Percentiles rank a stretch among this genome's conserved stretches.
Conservation (phyloP, 225 moss, liverwort and hornwort species). For the Polytrichum formosum region DNA sequence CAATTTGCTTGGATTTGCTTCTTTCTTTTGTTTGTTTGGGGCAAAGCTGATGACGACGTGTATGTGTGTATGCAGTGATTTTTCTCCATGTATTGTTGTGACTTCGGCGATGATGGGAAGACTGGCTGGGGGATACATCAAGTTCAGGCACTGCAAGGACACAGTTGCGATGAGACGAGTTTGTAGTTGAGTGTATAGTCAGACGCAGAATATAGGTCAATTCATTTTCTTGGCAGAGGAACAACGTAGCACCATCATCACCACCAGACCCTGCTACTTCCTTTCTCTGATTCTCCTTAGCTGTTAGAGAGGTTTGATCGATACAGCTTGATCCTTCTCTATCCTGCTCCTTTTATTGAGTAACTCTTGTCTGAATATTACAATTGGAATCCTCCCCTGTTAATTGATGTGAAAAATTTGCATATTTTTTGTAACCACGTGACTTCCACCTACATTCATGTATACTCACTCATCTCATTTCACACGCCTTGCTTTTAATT, state of each 20-base stretch:
- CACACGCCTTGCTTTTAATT: no score
- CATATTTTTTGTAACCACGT: no score
- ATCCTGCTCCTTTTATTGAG: background rate
- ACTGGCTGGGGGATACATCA: background rate
- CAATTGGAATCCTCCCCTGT: background rate
- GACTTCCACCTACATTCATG: no score
- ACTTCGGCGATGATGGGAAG: background rate
- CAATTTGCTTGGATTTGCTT: no score
- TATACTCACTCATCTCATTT: no score
- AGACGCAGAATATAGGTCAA: slow-evolving; percentile 2
- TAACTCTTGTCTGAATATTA: background rate
- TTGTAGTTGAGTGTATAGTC: slow-evolving; percentile 6
- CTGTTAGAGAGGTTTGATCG: background rate
- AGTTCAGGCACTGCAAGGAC: background rate
- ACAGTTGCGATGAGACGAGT: slow-evolving; percentile 2
- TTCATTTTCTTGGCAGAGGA: background rate
- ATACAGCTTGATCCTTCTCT: background rate
- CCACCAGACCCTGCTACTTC: no score
- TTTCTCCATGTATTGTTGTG: background rate
- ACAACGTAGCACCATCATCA: background rate
- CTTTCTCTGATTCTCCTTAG: background rate
- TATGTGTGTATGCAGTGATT: background rate
- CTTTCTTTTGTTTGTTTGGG: no score
- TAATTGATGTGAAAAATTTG: background rate
- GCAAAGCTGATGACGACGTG: no score